A percentile compares a stretch with the other conserved stretches of the same genome.
phyloP scores from a whole-genome alignment of 805 yeast species.

The Debaryomyces prosopidis region DNA sequence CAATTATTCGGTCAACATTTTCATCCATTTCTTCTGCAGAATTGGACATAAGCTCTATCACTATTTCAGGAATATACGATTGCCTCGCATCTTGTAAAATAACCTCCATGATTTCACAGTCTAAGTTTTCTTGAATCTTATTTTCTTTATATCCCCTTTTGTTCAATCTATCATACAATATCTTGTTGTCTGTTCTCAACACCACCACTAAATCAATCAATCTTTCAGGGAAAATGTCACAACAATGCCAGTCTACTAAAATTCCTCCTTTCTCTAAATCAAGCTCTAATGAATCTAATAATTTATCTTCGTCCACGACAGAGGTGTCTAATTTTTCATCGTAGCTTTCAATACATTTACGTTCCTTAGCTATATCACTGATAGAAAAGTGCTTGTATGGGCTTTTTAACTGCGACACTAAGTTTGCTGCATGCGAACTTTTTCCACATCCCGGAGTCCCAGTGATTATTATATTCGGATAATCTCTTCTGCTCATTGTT shows the following conservation, averaged over 20 bases:
- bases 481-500: constrained; percentile 32
- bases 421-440: constrained; percentile 67
- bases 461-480: constrained; percentile 82
- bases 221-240: constrained; percentile 92
- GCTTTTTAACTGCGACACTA: constrained; percentile 50
- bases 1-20: constrained; percentile 73
- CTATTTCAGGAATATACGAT: constrained; percentile 74
- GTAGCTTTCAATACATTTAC: constrained; percentile 76
- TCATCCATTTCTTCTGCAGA: constrained; percentile 72
- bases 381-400: constrained; percentile 59
- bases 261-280: constrained; percentile 81
- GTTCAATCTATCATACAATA: constrained; percentile 71
- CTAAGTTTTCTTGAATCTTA: constrained; percentile 88
- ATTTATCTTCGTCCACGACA: constrained; percentile 89
- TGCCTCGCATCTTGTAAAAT: constrained; percentile 85
- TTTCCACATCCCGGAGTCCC: constrained; percentile 97
- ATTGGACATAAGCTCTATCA: constrained; percentile 77
- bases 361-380: constrained; percentile 78
- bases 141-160: constrained; percentile 76
- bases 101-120: constrained; percentile 96
- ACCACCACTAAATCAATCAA: constrained; percentile 92
- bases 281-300: constrained; percentile 78
- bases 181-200: constrained; percentile 70
- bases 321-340: constrained; percentile 84
- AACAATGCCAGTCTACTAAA: constrained; percentile 96